Evolutionary conservation across 177 flowering plant genomes (phyloP).

Genomic region (Tripterygium wilfordii): DNA sequence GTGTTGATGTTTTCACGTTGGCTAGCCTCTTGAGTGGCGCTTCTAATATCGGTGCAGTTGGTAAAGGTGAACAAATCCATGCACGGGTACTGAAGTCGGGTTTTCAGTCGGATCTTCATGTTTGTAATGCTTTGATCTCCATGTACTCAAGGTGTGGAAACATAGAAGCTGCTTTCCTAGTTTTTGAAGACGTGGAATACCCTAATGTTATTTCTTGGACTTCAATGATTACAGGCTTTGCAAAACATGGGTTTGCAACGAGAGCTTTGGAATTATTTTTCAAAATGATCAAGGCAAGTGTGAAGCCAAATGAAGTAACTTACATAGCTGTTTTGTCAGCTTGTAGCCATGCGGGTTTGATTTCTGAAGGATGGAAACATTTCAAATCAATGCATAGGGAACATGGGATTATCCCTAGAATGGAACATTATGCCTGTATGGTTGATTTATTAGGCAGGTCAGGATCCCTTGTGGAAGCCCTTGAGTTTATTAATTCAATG

Average conservation of each 20-base stretch:
- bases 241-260: conserved; percentile 70
- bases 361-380: conserved; percentile 60
- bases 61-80: conserved; percentile 78
- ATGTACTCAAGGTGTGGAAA: conserved; percentile 86
- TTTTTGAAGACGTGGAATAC: conserved; percentile 45
- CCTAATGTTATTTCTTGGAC: conserved; percentile 81
- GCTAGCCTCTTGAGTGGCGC: conserved; percentile 84
- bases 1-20: conserved; percentile 52
- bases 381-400: conserved; percentile 53
- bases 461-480: conserved; percentile 56
- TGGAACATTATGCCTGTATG: conserved; percentile 94
- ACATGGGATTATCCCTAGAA: conserved; percentile 57
- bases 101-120: conserved; percentile 29
- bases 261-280: conserved; percentile 53
- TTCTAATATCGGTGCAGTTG: conserved; percentile 61
- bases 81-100: conserved; percentile 59
- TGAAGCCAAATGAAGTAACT: conserved; percentile 73
- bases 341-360: conserved; percentile 78
- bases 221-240: conserved; percentile 78
- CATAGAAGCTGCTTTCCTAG: conserved; percentile 56
- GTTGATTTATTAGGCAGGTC: conserved; percentile 80
- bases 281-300: conserved; percentile 45
- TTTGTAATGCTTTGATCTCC: conserved; percentile 64
- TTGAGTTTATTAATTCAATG: conserved; percentile 57
- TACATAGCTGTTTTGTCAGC: conserved; percentile 76